phyloP scores from a whole-genome alignment of 73 alveolate species.

The Blepharisma stoltei region DNA sequence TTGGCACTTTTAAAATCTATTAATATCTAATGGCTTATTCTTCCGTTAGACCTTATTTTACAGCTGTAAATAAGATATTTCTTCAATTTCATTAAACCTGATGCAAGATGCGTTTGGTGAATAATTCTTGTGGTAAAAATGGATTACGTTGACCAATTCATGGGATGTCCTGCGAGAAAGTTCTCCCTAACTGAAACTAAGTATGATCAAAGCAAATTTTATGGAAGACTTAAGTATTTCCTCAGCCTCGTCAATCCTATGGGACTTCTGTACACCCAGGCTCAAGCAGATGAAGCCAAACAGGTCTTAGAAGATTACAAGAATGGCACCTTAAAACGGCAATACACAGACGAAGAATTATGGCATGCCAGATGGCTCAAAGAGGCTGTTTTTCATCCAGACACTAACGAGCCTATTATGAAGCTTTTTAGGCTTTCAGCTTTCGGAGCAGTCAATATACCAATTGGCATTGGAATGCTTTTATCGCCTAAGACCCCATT shows the following conservation, averaged over 20 bases:
- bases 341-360: slow-evolving; percentile 33
- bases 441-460: slow-evolving; percentile 52
- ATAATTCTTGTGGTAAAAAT: neutral
- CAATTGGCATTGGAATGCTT: slow-evolving; percentile 66
- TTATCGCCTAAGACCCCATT: slow-evolving; percentile 45
- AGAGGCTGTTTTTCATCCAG: slow-evolving; percentile 60
- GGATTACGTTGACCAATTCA: slow-evolving; percentile 32
- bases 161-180: slow-evolving; percentile 27
- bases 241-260: slow-evolving; percentile 36
- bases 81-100: no score
- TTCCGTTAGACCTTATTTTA: no score
- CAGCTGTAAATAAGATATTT: no score
- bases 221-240: slow-evolving; percentile 40
- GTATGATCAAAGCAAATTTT: slow-evolving; percentile 35
- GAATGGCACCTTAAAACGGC: neutral
- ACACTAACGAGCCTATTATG: slow-evolving; percentile 51
- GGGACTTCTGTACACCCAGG: slow-evolving; percentile 32
- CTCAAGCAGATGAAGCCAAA: slow-evolving; percentile 33
- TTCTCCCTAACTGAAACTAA: slow-evolving; percentile 40
- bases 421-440: slow-evolving; percentile 57
- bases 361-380: slow-evolving; percentile 35
- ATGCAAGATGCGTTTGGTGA: no score
- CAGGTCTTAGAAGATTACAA: slow-evolving; percentile 29
- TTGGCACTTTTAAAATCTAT: no score
- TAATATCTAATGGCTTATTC: no score